Conservation (phyloP, 352 stramenopile genomes). For the Globisporangium emineosum region DNA sequence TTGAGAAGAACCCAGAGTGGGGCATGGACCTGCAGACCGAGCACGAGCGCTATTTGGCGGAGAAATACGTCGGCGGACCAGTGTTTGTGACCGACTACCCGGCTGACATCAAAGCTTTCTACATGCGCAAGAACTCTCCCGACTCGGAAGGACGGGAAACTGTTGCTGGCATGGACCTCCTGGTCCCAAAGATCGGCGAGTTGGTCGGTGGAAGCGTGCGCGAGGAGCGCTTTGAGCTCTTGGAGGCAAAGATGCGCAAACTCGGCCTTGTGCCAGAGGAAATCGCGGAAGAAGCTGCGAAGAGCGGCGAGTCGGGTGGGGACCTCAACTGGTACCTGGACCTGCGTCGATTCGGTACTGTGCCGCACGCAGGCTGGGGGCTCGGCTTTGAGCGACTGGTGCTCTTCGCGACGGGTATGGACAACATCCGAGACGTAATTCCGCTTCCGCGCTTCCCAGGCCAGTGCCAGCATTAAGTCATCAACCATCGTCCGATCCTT, state of each 20-base stretch:
- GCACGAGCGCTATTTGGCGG: constrained; percentile 94
- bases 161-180: constrained; percentile 96
- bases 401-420: constrained; percentile 96
- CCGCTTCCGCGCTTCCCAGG: constrained; percentile 95
- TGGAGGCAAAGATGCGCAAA: constrained; percentile 72
- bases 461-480: constrained; percentile 76
- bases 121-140: constrained; percentile 97
- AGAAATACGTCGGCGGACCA: constrained; percentile 67
- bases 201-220: constrained; percentile 96
- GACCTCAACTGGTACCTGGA: constrained; percentile 98
- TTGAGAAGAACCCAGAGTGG: constrained; percentile 88
- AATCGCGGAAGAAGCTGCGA: constrained; percentile 71
- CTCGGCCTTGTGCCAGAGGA: constrained; percentile 42
- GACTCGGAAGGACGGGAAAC: constrained; percentile 83
- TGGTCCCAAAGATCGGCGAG: constrained; percentile 96
- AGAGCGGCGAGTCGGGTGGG: constrained; percentile 13
- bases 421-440: constrained; percentile 99
- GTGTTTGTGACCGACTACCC: constrained; percentile 99
- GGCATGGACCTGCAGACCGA: constrained; percentile 97
- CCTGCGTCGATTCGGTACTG: constrained; percentile 94
- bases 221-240: constrained; percentile 91
- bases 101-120: constrained; percentile 98
- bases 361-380: constrained; percentile 97
- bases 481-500: no score
- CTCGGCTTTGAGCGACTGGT: constrained; percentile 98